Evolutionary conservation across 2,329 filamentous ascomycete genomes (phyloP), one percentile per base, ranked within the genome.

Genomic region (Trichoderma breve): DNA sequence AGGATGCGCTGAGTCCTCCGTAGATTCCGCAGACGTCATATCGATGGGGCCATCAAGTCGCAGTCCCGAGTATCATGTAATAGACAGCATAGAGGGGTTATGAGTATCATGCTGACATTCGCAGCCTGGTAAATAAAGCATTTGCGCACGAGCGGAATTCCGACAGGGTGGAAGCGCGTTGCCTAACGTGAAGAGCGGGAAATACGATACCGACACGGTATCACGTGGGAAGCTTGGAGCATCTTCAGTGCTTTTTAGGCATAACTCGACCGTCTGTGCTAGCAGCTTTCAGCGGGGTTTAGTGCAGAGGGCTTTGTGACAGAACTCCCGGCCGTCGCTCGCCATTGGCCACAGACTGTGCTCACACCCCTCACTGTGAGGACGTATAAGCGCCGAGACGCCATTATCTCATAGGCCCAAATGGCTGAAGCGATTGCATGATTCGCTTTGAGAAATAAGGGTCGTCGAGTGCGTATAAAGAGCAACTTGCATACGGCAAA

Each of bases 331-430:
- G 55, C 70, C 21, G 21, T 32, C 18, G 11, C 51, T 32, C 34
- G 51, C 62, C 15, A 72, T 72, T 72, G 71, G 71, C 36, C 51
- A 60, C 47, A 36, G 28, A 1, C 68, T 70, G 66, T 71, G 71
- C 67, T 71, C 39, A 65, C 58, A 32, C 71, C 71, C 71, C 71
- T 72, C 71, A 71, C 28, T 64, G 36, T 47, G 51, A 60, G 32
- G 66, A 30, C 71, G 65, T 71, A 28, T 72, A 72, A 72, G 71
- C 71, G 71, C 71, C 71, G 66, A 71, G 55, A 55, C 61, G 60
- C 66, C 61, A 34, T 62, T 18, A 58, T 28, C 39, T 58, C 51
- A 58, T 51, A 39, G 71, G 70, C 8, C 64, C 28, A 30, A 28
- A 60, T 51, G 51, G 51, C 43, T 39, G 39, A 66, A 39, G 57